Conservation (phyloP, 2,329 filamentous ascomycete species). For the Torrubiella hemipterigena region DNA sequence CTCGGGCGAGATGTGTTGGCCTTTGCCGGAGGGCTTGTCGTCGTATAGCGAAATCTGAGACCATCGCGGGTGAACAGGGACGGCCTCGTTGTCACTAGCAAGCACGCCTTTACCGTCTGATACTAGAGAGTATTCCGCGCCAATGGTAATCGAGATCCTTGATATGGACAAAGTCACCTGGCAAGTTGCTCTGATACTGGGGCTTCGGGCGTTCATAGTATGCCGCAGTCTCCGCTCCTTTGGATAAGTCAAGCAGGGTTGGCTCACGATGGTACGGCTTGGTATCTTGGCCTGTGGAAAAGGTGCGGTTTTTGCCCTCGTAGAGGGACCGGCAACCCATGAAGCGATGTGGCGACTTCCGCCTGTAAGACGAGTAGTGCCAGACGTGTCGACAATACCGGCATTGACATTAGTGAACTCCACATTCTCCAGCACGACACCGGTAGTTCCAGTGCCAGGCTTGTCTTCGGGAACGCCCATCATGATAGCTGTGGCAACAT, state of each 20-base stretch:
- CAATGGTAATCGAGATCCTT: constrained; percentile 4
- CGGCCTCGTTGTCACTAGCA: too few species aligned
- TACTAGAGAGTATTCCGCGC: too few species aligned
- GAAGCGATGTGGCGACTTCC: constrained; percentile 4
- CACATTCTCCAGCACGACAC: constrained; percentile 42
- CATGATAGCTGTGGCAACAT: constrained; percentile 7
- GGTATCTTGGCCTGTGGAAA: constrained; percentile 6
- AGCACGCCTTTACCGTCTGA: too few species aligned
- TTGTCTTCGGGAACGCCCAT: not conserved
- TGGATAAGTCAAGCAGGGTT: constrained; percentile 2
- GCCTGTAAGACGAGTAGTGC: constrained; percentile 2
- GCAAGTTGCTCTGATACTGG: constrained; percentile 28
- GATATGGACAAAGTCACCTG: constrained; percentile 10
- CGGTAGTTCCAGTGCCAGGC: constrained; percentile 7
- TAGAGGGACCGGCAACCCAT: constrained; percentile 11
- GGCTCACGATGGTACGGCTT: constrained; percentile 2
- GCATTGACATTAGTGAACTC: constrained; percentile 24
- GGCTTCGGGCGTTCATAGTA: constrained; percentile 42
- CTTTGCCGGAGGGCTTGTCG: too few species aligned
- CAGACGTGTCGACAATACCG: constrained; percentile 8
- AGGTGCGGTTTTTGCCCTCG: constrained; percentile 2
- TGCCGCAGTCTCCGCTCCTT: too few species aligned
- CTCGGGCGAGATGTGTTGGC: too few species aligned
- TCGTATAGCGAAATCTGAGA: too few species aligned
- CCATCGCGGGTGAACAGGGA: too few species aligned